Base-by-base conservation (phyloP, 192 early-diverging fungal genomes). In the Obelidium mucronatum region DNA sequence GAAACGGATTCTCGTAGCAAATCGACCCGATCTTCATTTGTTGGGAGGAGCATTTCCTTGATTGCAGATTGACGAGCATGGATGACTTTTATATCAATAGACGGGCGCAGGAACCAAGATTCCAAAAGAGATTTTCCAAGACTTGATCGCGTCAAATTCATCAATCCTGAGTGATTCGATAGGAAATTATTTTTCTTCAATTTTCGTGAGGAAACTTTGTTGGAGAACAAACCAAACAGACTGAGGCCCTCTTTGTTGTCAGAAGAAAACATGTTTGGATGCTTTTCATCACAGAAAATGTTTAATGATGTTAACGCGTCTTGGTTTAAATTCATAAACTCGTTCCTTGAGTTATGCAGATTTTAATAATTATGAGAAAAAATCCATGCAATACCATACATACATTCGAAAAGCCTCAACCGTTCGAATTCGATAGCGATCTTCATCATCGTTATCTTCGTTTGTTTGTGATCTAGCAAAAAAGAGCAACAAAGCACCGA, bases 251-350 rank as follows among this genome's bases (percentile, higher is more conserved):
- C 90, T 93, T 93, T 78, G 90, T 90, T 22, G 78, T 88, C 2
- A 82, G 82, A 51, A 83, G 86, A 68, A 75, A 93, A 92, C 86
- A 93, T 92, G 66, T 90, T 94, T n/a, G 95, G 94, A 65, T 96
- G 95, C 1, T 86, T 77, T 62, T 92, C 91, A 30, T 88, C 79
- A 44, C 90, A 84, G 72, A 96, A 94, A 17, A 96, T 87, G 56
- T 91, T 88, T 3, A 96, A 78, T 13, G 94, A 94, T n/a, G 92
- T 94, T 6, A 91, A 40, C 2, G 88, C 75, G 51, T 91, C 90
- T 34, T 78, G 66, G 72, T 87, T 91, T 19, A 93, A 71, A 15
- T 88, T 87, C 82, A 93, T 81, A 52, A 42, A 72, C 39, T 58
- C 42, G 40, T 76, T 59, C 31, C 79, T 80, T 15, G 44, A 15